A percentile compares a stretch with the other conserved stretches of the same genome.
Evolutionary conservation across 768 basidiomycete species (phyloP).

Genomic region (Hygrocybe coccinea): DNA sequence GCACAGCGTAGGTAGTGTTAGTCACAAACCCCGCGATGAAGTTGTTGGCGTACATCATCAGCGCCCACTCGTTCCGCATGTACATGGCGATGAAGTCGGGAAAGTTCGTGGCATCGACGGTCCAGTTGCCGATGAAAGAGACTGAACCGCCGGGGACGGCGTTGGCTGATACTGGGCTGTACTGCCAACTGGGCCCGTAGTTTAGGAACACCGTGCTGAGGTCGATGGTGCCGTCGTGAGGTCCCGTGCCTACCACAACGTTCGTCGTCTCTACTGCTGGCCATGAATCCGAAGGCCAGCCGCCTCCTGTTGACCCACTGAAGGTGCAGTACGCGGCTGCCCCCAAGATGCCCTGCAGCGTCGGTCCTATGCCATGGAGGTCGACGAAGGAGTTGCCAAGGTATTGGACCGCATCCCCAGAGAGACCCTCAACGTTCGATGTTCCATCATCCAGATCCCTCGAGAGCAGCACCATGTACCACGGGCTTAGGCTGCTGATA

Average conservation of each 20-base stretch:
- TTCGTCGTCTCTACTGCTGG: neutral
- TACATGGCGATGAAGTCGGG: constrained; percentile 3
- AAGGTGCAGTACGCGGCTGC: constrained; percentile 4
- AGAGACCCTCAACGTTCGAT: neutral
- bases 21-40: neutral
- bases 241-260: neutral
- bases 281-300: neutral
- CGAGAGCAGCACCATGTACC: constrained; percentile 3
- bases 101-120: neutral
- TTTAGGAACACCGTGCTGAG: constrained; percentile 2
- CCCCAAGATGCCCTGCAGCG: constrained; percentile 1
- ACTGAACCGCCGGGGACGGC: neutral
- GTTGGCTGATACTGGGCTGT: neutral
- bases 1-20: neutral
- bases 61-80: constrained; percentile 5
- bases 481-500: constrained; percentile 1
- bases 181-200: constrained; percentile 5
- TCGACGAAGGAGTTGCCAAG: neutral
- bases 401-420: neutral
- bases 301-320: constrained; percentile 1
- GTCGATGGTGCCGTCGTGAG: neutral
- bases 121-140: constrained; percentile 2
- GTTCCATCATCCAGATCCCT: constrained; percentile 2
- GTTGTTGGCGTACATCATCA: constrained; percentile 7
- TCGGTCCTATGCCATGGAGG: neutral